phyloP scores from a whole-genome alignment of 371 early-diverging fungal genomes.

The Apophysomyces variabilis region DNA sequence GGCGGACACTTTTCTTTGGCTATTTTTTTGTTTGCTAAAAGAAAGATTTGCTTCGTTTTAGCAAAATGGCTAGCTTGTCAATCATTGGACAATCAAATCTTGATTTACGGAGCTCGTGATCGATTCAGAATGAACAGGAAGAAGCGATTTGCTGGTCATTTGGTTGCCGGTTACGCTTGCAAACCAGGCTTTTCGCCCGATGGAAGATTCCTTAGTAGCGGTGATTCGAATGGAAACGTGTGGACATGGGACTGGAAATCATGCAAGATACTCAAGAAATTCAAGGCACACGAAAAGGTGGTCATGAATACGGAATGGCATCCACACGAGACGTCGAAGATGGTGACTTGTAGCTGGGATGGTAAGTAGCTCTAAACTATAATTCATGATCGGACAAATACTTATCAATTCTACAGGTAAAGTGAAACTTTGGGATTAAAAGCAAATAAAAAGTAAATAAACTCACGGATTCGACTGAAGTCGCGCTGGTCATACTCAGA shows the following conservation, averaged over 20 bases:
- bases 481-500: too few species aligned
- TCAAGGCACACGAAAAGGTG: constrained; percentile 91
- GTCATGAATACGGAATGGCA: constrained; percentile 93
- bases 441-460: constrained; percentile 9
- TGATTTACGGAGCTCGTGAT: constrained; percentile 87
- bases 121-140: constrained; percentile 88
- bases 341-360: constrained; percentile 97
- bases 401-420: constrained; percentile 14
- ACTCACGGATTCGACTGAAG: too few species aligned
- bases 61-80: constrained; percentile 94
- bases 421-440: constrained; percentile 91
- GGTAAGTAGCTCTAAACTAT: constrained; percentile 52
- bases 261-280: constrained; percentile 80
- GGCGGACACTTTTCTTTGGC: not conserved
- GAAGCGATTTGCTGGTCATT: constrained; percentile 91
- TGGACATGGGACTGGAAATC: constrained; percentile 98
- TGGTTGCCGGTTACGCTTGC: constrained; percentile 96
- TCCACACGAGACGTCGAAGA: constrained; percentile 92
- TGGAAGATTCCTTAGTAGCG: constrained; percentile 86
- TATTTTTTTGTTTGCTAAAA: not conserved
- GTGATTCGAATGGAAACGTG: constrained; percentile 92
- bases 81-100: constrained; percentile 93
- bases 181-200: constrained; percentile 94
- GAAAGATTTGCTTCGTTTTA: constrained; percentile 28
- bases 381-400: not conserved